Base-by-base conservation (phyloP, 139 green algal genomes). In the Micractinium conductrix region DNA sequence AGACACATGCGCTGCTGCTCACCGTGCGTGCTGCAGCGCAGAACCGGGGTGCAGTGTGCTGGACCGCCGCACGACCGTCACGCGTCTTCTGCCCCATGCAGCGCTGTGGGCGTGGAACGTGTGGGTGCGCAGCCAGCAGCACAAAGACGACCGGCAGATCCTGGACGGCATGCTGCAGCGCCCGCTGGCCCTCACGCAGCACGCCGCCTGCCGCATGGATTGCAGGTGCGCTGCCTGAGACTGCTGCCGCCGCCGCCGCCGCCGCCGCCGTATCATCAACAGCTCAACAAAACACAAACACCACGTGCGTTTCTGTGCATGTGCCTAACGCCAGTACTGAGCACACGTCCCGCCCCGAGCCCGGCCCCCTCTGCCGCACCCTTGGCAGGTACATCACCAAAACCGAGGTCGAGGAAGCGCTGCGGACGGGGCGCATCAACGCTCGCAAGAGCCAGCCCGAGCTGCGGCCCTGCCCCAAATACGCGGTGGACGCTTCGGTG, bases 151-250 rank as follows among this genome's bases (percentile, higher is more conserved):
- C 71, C 42, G 43, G 19, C 37, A 3, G 10, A 68, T 81, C 19
- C 72, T 92, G 43, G 42, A 58, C 1, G 63, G 42, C 0, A 86
- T 92, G 82, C 78, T 75, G 19, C 42, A 10, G 8, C 63, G 63
- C 65, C 89, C 89, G 0, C 79, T 92, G 26, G 60, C 65, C 4
- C 80, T 89, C 63, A 90, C 89, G 1, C 81, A 92, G 58, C 89
- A 92, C 68, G 89, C 85, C 1, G 68, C 79, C 16, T 92, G 89
- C 80, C 76, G 89, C 48, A 92, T 92, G 88, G 89, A 92, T 38
- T 92, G 89, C 83, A 75, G 89, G 71, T 90, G 50, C 42, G 81
- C 1, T 28, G 40, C 24, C 43, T 10, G 17, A 8, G 9, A 10
- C 12, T 35, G 35, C 38, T 78, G 37, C 14, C n/a, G n/a, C n/a